Conservation (phyloP, 352 stramenopile genomes). For the Phytopythium cucurbitacearum region DNA sequence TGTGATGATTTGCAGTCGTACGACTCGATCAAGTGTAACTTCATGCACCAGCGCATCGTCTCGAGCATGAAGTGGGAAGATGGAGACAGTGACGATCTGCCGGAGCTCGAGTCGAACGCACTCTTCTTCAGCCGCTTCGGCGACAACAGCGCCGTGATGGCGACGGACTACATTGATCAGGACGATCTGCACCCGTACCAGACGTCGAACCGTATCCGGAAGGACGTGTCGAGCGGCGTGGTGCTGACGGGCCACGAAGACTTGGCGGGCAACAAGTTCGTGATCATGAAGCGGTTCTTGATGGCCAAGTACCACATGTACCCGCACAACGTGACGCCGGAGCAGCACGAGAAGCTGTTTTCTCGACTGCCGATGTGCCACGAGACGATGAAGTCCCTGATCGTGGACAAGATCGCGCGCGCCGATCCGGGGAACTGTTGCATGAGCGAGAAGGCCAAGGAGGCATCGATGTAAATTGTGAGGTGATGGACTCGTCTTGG, state of each 20-base stretch:
- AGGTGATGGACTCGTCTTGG: too few relatives aligned
- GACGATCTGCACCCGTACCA: conserved; percentile 76
- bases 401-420: conserved; percentile 26
- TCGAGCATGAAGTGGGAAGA: conserved; percentile 68
- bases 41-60: conserved; percentile 77
- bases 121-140: conserved; percentile 62
- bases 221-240: conserved; percentile 68
- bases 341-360: conserved; percentile 58
- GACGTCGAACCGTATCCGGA: conserved; percentile 64
- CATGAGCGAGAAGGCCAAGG: background rate
- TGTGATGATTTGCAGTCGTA: conserved; percentile 28
- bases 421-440: background rate
- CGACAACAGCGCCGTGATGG: conserved; percentile 58
- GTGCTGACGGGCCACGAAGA: conserved; percentile 62
- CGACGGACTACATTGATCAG: conserved; percentile 74
- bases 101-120: conserved; percentile 69
- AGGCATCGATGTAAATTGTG: background rate
- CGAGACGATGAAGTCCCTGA: conserved; percentile 60
- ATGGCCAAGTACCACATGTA: conserved; percentile 83
- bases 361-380: conserved; percentile 52
- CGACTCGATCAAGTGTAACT: conserved; percentile 76
- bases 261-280: conserved; percentile 52
- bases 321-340: conserved; percentile 61
- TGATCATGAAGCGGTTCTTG: conserved; percentile 78
- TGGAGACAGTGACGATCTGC: conserved; percentile 35